These are phyloP conservation scores for Fusarium tjaetaba DNA, from an alignment of 2,329 filamentous ascomycete genomes.

Conservation along the genomic window DNA sequence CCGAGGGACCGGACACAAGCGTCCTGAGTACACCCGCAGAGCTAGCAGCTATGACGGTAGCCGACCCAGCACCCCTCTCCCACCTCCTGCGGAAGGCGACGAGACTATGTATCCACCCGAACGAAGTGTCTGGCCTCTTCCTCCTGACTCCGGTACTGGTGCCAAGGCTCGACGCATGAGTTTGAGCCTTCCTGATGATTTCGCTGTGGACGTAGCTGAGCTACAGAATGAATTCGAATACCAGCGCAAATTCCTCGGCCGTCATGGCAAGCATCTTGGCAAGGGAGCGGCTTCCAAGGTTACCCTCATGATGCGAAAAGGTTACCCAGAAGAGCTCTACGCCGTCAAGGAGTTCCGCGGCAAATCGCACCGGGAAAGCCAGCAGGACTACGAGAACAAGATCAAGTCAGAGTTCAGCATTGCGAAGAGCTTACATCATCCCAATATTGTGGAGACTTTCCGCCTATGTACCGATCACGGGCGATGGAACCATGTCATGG, in stretches of 20 bases:
- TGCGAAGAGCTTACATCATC: constrained; percentile 84
- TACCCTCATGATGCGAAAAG: constrained; percentile 79
- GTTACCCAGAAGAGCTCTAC: constrained; percentile 71
- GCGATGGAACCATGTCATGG: constrained; percentile 93
- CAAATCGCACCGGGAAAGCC: constrained; percentile 74
- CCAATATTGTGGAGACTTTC: constrained; percentile 85
- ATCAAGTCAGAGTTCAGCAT: constrained; percentile 93
- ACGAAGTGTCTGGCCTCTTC: constrained; percentile 66
- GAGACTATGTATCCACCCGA: constrained; percentile 50
- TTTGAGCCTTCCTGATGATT: constrained; percentile 77
- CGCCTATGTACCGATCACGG: constrained; percentile 78
- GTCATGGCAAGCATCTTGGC: constrained; percentile 78
- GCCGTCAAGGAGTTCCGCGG: constrained; percentile 90
- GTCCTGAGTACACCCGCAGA: constrained; percentile 45
- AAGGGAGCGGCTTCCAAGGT: constrained; percentile 87
- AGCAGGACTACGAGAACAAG: constrained; percentile 83
- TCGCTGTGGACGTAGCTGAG: constrained; percentile 75
- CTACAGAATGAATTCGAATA: constrained; percentile 77
- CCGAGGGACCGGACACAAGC: constrained; percentile 29
- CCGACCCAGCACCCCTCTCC: constrained; percentile 39
- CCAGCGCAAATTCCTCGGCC: constrained; percentile 74
- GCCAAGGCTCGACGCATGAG: constrained; percentile 84
- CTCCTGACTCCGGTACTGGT: constrained; percentile 76
- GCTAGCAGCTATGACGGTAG: constrained; percentile 62
- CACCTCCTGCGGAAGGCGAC: constrained; percentile 31